Percentiles rank a stretch among this genome's conserved stretches.
These are phyloP conservation scores for Rhizophagus clarus DNA, from an alignment of 192 early-diverging fungal species.

Conservation along the genomic window DNA sequence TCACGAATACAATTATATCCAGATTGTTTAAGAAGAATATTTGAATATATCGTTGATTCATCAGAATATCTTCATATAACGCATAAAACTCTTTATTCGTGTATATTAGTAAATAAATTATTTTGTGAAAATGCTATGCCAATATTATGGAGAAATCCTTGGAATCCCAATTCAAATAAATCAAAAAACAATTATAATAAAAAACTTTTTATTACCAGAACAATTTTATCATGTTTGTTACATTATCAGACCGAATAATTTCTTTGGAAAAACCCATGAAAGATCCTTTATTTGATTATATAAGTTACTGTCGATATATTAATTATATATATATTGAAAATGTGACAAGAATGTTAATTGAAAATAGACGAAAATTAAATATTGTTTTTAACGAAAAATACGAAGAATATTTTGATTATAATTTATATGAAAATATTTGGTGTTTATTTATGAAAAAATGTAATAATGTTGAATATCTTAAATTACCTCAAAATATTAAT, in stretches of 20 bases:
- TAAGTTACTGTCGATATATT: background rate
- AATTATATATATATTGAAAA: background rate
- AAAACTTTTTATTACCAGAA: background rate
- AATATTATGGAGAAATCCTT: constrained; percentile 5
- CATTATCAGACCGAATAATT: background rate
- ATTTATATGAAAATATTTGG: background rate
- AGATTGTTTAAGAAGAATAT: background rate
- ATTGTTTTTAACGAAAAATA: background rate
- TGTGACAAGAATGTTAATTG: background rate
- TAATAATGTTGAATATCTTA: background rate
- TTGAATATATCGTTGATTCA: background rate
- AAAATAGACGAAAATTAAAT: background rate
- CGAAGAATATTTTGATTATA: background rate
- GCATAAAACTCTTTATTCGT: background rate
- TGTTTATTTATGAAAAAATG: background rate
- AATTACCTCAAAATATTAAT: background rate
- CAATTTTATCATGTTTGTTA: background rate
- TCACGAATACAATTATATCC: background rate
- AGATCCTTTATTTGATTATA: background rate
- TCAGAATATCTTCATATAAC: background rate
- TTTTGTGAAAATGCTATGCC: background rate
- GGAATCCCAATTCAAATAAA: background rate
- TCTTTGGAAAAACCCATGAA: background rate
- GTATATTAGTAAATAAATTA: constrained; percentile 8
- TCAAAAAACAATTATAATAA: background rate